phyloP scores from a whole-genome alignment of 1,284 basidiomycete genomes.

The Tremellales sp. region DNA sequence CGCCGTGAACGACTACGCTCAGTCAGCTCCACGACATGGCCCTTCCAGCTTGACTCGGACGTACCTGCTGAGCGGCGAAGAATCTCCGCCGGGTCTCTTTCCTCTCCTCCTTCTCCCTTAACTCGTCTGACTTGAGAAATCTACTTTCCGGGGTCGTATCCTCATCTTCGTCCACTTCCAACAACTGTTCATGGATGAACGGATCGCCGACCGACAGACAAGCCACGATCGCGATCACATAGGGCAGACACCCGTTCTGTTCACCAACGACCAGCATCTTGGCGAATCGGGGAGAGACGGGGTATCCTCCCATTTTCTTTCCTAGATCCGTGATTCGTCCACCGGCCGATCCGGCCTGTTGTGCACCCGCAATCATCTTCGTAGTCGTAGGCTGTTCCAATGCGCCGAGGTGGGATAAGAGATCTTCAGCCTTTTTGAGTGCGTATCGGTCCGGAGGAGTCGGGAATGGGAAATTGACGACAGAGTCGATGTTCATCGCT shows the following conservation, averaged over 20 bases:
- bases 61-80: conserved; percentile 72
- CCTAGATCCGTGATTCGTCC: conserved; percentile 83
- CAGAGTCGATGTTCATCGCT: conserved; percentile 95
- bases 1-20: conserved; percentile 65
- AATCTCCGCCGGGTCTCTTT: conserved; percentile 66
- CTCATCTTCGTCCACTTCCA: conserved; percentile 51
- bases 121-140: conserved; percentile 12
- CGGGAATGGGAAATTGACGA: conserved; percentile 97
- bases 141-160: conserved; percentile 43
- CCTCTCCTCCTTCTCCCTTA: conserved; percentile 60
- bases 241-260: conserved; percentile 87
- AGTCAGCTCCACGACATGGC: neutral
- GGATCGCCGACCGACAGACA: conserved; percentile 93
- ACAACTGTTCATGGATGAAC: conserved; percentile 76
- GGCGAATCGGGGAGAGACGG: conserved; percentile 85
- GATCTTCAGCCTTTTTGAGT: conserved; percentile 75
- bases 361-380: conserved; percentile 44
- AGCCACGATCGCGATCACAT: conserved; percentile 86
- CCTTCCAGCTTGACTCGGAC: no score
- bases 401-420: conserved; percentile 79
- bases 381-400: conserved; percentile 53
- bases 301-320: conserved; percentile 86
- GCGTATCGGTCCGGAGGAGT: conserved; percentile 84
- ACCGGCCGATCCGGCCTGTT: conserved; percentile 47
- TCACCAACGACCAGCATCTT: conserved; percentile 91